Evolutionary conservation across 73 alveolate species (phyloP).

Genomic region (Breviolum minutum): DNA sequence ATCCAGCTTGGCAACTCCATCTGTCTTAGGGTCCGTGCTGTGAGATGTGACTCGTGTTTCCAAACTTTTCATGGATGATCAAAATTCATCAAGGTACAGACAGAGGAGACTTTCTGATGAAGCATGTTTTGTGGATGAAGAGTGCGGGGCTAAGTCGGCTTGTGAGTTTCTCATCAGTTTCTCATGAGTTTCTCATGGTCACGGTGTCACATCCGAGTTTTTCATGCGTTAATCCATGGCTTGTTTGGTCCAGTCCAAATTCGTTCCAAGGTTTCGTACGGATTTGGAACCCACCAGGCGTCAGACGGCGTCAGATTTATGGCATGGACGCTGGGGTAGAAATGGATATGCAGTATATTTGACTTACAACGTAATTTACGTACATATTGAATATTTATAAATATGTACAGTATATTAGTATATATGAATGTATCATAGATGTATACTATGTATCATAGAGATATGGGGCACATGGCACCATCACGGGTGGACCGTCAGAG

Average conservation of each 20-base stretch:
- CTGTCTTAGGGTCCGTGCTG: slow-evolving; percentile 30
- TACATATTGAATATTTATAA: too few species aligned
- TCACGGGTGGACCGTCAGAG: background rate
- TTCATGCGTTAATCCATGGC: background rate
- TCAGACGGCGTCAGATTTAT: background rate
- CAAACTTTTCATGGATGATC: background rate
- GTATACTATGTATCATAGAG: background rate
- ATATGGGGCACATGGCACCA: background rate
- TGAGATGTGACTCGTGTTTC: background rate
- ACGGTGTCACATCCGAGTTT: too few species aligned
- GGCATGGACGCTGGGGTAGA: background rate
- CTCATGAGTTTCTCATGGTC: too few species aligned
- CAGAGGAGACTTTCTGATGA: slow-evolving; percentile 61
- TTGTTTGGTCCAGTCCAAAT: background rate
- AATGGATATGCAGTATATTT: background rate
- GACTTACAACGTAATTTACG: too few species aligned
- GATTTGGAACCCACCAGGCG: slow-evolving; percentile 45
- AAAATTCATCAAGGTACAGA: background rate
- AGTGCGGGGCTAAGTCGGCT: slow-evolving; percentile 17
- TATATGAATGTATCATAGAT: background rate
- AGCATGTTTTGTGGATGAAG: slow-evolving; percentile 87
- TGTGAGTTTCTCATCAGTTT: too few species aligned
- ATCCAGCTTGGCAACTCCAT: slow-evolving; percentile 20
- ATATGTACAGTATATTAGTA: background rate
- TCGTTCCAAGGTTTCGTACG: slow-evolving; percentile 66